Base-by-base conservation (phyloP, 805 yeast species). In the Metschnikowia dekortorum region DNA sequence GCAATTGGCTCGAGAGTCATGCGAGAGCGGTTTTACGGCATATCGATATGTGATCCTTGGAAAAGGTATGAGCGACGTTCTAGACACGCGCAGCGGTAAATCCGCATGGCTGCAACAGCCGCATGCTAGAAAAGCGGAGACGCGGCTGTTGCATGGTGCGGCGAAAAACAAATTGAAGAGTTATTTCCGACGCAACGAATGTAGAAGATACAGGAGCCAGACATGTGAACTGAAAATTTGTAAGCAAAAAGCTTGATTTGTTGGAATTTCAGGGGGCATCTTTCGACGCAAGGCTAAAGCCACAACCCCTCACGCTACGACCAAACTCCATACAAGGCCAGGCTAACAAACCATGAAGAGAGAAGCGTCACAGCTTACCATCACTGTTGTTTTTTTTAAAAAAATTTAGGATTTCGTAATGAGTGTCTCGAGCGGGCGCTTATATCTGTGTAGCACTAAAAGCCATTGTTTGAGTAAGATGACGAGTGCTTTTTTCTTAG, bases 71-170 rank as follows among this genome's bases (percentile, higher is more conserved):
- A 28, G 18, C 31, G 16, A 33, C 31, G 41, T 29, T 39, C 43
- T 30, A 39, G 43, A 30, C 32, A 39, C 16, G 43, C 34, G 26
- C 26, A 16, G 33, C 43, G 43, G 43, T 39, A 29, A 14, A 29
- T 39, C 34, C 22, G 34, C 34, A 30, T 30, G 43, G 43, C 43
- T 39, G 43, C 43, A 39, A 39, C 43, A 39, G 16, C 41, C 41
- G 41, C 41, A 39, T 39, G 41, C 18, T 39, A 28, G 32, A 39
- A 31, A n/a, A n/a, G 4, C 28, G 41, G 41, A 39, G 41, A 28
- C 32, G 41, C 41, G 28, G 31, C 41, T 28, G 32, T 33, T 39
- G 43, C 43, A 39, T 39, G 43, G 43, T 39, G 43, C 34, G 33
- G 43, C 43, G 43, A 10, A 29, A 39, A 29, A 29, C 43, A 22